phyloP scores from a whole-genome alignment of 805 yeast species.

The Hanseniaspora singularis region DNA sequence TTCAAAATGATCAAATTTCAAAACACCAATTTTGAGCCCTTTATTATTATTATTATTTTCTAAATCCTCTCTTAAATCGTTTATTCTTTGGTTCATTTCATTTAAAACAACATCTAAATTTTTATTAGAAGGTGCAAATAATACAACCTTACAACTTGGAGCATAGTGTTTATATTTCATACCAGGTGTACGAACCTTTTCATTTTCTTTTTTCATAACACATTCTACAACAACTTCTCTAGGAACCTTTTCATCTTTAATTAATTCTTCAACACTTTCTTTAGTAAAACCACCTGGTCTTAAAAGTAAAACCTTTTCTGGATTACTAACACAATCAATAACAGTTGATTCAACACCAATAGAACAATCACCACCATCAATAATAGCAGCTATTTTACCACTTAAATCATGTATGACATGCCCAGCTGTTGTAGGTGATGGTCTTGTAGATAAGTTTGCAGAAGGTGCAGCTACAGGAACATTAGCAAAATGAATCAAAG shows the following conservation, averaged over 20 bases:
- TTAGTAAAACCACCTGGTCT: conserved; percentile 90
- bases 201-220: conserved; percentile 34
- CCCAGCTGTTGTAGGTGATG: conserved; percentile 79
- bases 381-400: conserved; percentile 66
- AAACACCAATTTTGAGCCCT: conserved; percentile 13
- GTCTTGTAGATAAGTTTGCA: conserved; percentile 91
- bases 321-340: conserved; percentile 71
- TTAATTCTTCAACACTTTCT: conserved; percentile 45
- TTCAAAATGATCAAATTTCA: conserved; percentile 43
- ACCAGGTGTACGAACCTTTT: conserved; percentile 83
- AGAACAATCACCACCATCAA: conserved; percentile 81
- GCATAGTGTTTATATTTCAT: conserved; percentile 96
- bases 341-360: conserved; percentile 95
- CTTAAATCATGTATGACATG: conserved; percentile 76
- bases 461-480: conserved; percentile 95
- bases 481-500: conserved; percentile 71
- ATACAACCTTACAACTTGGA: conserved; percentile 70
- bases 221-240: conserved; percentile 43
- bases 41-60: conserved; percentile 19
- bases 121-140: conserved; percentile 43
- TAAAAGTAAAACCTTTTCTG: conserved; percentile 58
- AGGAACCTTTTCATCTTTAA: conserved; percentile 46
- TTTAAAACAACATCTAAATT: conserved; percentile 23
- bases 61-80: conserved; percentile 24
- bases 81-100: conserved; percentile 7